Evolutionary conservation across 495 filamentous ascomycete species (phyloP).

Genomic region (Penicillium angulare): DNA sequence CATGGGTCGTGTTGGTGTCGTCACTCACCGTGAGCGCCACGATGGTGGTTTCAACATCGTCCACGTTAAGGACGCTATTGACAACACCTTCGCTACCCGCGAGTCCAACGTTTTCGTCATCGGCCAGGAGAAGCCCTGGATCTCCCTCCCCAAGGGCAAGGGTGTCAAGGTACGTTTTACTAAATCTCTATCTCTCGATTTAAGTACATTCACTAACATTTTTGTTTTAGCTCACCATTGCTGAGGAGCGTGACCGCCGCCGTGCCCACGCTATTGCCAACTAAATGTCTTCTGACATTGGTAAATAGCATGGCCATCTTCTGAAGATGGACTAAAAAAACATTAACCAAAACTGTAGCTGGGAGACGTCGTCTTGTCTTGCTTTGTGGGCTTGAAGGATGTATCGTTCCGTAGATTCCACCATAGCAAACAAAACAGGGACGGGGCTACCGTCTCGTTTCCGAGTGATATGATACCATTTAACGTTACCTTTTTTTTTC

Average conservation of each 20-base stretch:
- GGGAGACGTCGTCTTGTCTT: slow-evolving; percentile 43
- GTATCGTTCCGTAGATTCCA: slow-evolving; percentile 35
- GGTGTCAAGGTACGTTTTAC: slow-evolving; percentile 79
- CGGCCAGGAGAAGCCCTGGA: slow-evolving; percentile 95
- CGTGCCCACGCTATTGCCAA: slow-evolving; percentile 75
- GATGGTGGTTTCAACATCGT: slow-evolving; percentile 99
- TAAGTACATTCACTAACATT: slow-evolving; percentile 9
- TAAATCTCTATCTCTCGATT: not conserved
- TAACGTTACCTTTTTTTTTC: slow-evolving; percentile 29
- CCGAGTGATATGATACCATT: slow-evolving; percentile 40
- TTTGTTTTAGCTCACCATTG: slow-evolving; percentile 71
- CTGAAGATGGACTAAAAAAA: slow-evolving; percentile 25
- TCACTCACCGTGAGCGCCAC: slow-evolving; percentile 99
- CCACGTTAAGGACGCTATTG: slow-evolving; percentile 98
- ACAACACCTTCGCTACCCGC: slow-evolving; percentile 98
- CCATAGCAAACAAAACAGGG: slow-evolving; percentile 35
- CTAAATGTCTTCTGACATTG: slow-evolving; percentile 43
- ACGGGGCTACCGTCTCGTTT: slow-evolving; percentile 27
- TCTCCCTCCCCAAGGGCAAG: slow-evolving; percentile 98
- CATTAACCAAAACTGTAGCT: slow-evolving; percentile 33
- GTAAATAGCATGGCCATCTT: slow-evolving; percentile 17
- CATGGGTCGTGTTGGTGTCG: slow-evolving; percentile 99
- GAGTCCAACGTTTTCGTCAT: slow-evolving; percentile 99
- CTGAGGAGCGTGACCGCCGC: slow-evolving; percentile 95
- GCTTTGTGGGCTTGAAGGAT: slow-evolving; percentile 43